Evolutionary conservation across 106 monocot genomes (phyloP).

Genomic region (Allium cepa): DNA sequence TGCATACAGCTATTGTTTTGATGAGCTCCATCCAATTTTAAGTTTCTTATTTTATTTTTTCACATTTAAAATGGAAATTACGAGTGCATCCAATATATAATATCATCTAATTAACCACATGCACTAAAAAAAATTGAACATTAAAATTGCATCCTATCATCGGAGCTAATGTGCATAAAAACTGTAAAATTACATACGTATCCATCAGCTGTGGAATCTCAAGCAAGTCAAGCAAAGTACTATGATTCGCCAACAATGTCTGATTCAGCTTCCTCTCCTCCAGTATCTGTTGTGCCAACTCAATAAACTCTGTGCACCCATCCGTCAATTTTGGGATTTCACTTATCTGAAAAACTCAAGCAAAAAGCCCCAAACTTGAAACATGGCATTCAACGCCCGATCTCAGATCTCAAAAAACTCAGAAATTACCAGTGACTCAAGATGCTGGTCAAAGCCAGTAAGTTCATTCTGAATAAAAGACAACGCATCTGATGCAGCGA

Average conservation of each 20-base stretch:
- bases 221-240: slow-evolving; percentile 86
- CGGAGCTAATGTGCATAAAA: too few species aligned
- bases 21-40: too few species aligned
- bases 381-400: too few species aligned
- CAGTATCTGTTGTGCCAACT: slow-evolving; percentile 90
- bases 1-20: too few species aligned
- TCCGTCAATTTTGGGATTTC: slow-evolving; percentile 87
- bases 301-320: slow-evolving; percentile 86
- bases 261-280: slow-evolving; percentile 88
- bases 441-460: slow-evolving; percentile 56
- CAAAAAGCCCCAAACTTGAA: too few species aligned
- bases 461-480: slow-evolving; percentile 70
- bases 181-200: slow-evolving; percentile 44
- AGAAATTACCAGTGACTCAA: slow-evolving; percentile 64
- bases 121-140: too few species aligned
- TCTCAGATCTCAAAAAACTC: too few species aligned
- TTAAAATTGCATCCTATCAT: too few species aligned
- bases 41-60: too few species aligned
- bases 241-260: slow-evolving; percentile 84
- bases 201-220: slow-evolving; percentile 99
- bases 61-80: too few species aligned
- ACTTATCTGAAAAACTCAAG: slow-evolving; percentile 42
- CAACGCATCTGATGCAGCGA: slow-evolving; percentile 67
- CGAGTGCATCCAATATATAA: too few species aligned
- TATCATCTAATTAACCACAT: too few species aligned